Base-by-base conservation (phyloP, 2,329 filamentous ascomycete species). In the Pezicula neosporulosa region DNA sequence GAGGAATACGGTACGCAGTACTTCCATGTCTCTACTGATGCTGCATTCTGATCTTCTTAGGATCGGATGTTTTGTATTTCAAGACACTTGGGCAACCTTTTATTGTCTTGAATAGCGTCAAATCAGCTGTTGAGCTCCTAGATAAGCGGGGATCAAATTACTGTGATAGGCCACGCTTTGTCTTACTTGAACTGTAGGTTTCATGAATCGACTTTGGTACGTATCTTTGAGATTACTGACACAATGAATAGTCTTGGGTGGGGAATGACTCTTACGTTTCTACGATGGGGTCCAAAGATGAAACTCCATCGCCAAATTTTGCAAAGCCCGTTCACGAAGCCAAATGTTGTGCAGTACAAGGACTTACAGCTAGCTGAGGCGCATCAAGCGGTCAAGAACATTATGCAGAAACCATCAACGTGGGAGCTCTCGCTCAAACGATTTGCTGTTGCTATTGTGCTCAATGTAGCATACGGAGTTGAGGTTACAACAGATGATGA, bases 101-200 rank as follows among this genome's bases (percentile, higher is more conserved):
- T 49, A 64, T 77, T 30, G 69, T 76, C 2, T 63, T 77, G 28
- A 75, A 77, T 61, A 74, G 70, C 42, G 64, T 69, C 6, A 62
- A 69, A 43, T 67, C 70, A 3, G 73, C 74, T 19, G 56, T 63
- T 5, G 73, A 76, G n/a, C 62, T 78, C 4, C 64, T 77, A 5
- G 73, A 75, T 50, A 73, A 70, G 49, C 62, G 70, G 16, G 74
- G 74, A 1, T 66, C 65, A 52, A 77, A 74, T 52, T 77, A 74
- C 55, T 65, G 64, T 30, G 71, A 75, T 55, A 58, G 75, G 2
- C 75, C 75, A 8, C 67, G 70, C n/a, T 77, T 77, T 54, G 68
- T 70, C 15, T 35, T 60, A 6, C 59, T 60, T 45, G 60, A 62
- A 43, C 56, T 57, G 56, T 61, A 45, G 28, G 28, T 30, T 7